A percentile compares a stretch with the other conserved stretches of the same genome.
phyloP scores from a whole-genome alignment of 805 yeast genomes.

The Wickerhamomyces mucosus region DNA sequence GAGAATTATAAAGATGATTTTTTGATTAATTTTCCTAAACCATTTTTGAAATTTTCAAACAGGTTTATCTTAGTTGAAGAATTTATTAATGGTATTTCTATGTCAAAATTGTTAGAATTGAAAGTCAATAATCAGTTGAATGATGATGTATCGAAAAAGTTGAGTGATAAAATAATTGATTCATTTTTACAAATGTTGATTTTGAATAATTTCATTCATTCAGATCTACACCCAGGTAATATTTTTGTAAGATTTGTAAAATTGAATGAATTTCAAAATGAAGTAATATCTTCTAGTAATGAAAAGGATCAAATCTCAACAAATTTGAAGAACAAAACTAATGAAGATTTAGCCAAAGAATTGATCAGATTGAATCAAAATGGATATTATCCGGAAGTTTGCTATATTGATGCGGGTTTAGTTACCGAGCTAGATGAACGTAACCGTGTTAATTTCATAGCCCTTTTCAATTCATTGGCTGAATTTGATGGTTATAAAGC shows the following conservation, averaged over 20 bases:
- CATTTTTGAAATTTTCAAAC: slow-evolving; percentile 55
- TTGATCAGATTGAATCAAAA: slow-evolving; percentile 38
- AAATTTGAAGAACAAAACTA: slow-evolving; percentile 9
- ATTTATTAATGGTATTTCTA: slow-evolving; percentile 72
- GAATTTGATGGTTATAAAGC: slow-evolving; percentile 91
- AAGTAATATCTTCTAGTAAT: slow-evolving; percentile 15
- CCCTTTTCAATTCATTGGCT: slow-evolving; percentile 78
- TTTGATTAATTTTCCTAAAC: slow-evolving; percentile 75
- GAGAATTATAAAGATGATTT: slow-evolving; percentile 48
- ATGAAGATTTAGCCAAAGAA: slow-evolving; percentile 33
- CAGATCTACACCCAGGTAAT: slow-evolving; percentile 96
- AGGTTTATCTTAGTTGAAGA: slow-evolving; percentile 79
- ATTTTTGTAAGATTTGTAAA: slow-evolving; percentile 68
- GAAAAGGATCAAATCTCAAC: slow-evolving; percentile 17
- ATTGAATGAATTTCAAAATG: slow-evolving; percentile 25
- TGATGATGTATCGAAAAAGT: slow-evolving; percentile 49
- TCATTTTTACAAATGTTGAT: slow-evolving; percentile 90
- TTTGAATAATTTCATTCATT: slow-evolving; percentile 88
- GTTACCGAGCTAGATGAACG: slow-evolving; percentile 77
- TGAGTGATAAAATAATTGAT: slow-evolving; percentile 78
- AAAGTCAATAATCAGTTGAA: slow-evolving; percentile 26
- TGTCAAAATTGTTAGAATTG: slow-evolving; percentile 53
- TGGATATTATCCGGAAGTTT: slow-evolving; percentile 75
- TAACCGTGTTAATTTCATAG: slow-evolving; percentile 81
- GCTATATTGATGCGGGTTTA: slow-evolving; percentile 88